Base-by-base conservation (phyloP, 2,329 filamentous ascomycete genomes). In the Tolypocladium endophyticum region DNA sequence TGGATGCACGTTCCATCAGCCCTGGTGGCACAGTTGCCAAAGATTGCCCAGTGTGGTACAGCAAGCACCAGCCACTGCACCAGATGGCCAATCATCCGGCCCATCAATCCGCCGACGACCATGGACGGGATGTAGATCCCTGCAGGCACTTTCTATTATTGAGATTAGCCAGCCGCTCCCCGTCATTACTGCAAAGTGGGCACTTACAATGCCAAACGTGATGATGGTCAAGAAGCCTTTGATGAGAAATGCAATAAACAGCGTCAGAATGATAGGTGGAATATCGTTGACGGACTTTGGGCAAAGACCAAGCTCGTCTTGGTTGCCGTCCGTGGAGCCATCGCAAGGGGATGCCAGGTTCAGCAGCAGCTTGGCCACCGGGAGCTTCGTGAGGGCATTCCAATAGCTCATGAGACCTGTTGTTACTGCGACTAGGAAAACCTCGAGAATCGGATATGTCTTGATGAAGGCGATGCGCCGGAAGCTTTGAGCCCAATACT, bases 101-200 rank as follows among this genome's bases (percentile, higher is more conserved):
- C 93, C 77, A 96, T 87, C 23, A 99, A 78, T 68, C 94, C 94
- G 64, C 94, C 94, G 23, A 97, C 91, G 35, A 97, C 94, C 94
- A 99, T 99, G 67, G 93, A 97, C 3, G 94, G 94, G 1, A 99
- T 92, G 67, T 99, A 99, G 66, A 99, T 97, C 63, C 94, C 94
- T 1, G 93, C 92, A 12, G 94, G 94, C 0, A 97, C 87, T 80
- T 97, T 97, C 80, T 84, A 16, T 1, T 23, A 25, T 20, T 2
- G 6, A 45, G n/a, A 60, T 71, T 56, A 70, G 68, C 28, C 20
- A 7, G 11, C 3, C 30, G 20, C 12, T 50, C n/a, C n/a, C 50
- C 43, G 1, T 1, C 6, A 18, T 6, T 45, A 18, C n/a, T 20
- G 3, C 20, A 9, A 52, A 25, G 25, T 14, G 11, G 20, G 11